phyloP scores from a whole-genome alignment of 768 basidiomycete genomes.

The Mycena amicta region DNA sequence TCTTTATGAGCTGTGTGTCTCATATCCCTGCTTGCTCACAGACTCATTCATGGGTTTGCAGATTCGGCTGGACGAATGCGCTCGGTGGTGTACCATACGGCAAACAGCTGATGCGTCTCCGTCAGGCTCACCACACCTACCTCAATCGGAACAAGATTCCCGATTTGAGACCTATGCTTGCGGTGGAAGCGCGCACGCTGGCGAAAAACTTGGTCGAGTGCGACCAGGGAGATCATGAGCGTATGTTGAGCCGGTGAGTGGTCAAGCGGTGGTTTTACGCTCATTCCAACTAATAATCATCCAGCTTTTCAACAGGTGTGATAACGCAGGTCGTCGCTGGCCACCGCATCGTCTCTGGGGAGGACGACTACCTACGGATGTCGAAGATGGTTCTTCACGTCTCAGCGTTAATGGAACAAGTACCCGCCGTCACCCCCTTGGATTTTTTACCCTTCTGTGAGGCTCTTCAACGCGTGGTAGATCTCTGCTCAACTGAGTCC shows the following conservation, averaged over 20 bases:
- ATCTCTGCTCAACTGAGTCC: background rate
- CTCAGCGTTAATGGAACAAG: background rate
- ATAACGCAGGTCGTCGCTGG: constrained; percentile 33
- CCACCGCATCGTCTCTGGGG: constrained; percentile 29
- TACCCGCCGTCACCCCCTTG: constrained; percentile 18
- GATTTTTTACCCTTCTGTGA: constrained; percentile 32
- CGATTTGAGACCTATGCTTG: constrained; percentile 22
- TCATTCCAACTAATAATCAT: background rate
- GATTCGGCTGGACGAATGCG: background rate
- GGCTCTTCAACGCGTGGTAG: background rate
- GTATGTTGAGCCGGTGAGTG: background rate
- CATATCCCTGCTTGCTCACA: background rate
- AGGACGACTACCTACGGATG: constrained; percentile 40
- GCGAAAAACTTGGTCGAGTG: background rate
- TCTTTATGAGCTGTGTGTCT: background rate
- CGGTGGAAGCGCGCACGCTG: constrained; percentile 9
- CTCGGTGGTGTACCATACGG: background rate
- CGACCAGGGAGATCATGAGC: background rate
- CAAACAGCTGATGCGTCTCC: background rate
- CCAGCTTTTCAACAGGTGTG: constrained; percentile 22
- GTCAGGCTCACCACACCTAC: background rate
- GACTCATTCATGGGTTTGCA: background rate
- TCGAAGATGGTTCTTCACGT: constrained; percentile 29
- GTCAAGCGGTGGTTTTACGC: background rate
- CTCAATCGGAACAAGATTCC: background rate